phyloP scores from a whole-genome alignment of 2,329 filamentous ascomycete species.

The Drechslera avenae region DNA sequence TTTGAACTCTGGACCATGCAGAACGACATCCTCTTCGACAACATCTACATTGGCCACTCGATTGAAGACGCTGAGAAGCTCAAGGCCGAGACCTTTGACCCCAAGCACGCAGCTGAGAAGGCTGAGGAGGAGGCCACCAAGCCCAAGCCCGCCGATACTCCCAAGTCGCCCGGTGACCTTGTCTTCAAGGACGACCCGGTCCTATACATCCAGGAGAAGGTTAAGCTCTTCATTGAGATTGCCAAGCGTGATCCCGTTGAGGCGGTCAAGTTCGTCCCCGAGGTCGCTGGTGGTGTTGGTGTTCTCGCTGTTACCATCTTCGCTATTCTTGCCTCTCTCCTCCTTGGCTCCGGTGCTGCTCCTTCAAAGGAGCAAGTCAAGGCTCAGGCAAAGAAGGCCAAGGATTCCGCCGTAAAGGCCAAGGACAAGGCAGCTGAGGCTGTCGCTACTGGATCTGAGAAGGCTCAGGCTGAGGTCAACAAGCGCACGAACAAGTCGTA shows the following conservation, averaged over 20 bases:
- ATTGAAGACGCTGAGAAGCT: constrained; percentile 89
- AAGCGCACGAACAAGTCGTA: constrained; percentile 60
- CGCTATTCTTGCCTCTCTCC: constrained; percentile 70
- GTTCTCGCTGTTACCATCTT: constrained; percentile 72
- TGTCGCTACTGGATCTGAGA: constrained; percentile 66
- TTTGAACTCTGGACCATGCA: constrained; percentile 99
- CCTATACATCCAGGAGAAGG: constrained; percentile 86
- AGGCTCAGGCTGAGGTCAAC: constrained; percentile 73
- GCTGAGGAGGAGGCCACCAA: constrained; percentile 76
- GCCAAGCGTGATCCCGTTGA: constrained; percentile 81
- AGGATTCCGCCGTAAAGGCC: constrained; percentile 68
- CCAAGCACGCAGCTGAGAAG: constrained; percentile 85
- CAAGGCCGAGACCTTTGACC: constrained; percentile 83
- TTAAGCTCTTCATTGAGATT: constrained; percentile 86
- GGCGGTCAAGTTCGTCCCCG: constrained; percentile 87
- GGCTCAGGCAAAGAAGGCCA: constrained; percentile 74
- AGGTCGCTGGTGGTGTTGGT: constrained; percentile 81
- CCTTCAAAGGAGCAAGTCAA: constrained; percentile 70
- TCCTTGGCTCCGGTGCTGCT: constrained; percentile 66
- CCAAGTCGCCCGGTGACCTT: constrained; percentile 75
- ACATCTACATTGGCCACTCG: constrained; percentile 99
- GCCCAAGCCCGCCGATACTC: constrained; percentile 72
- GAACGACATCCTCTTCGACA: constrained; percentile 97
- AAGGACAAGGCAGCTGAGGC: constrained; percentile 74
- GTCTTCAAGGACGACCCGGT: constrained; percentile 92